Evolutionary conservation across 2,329 filamentous ascomycete genomes (phyloP).

Genomic region (Corinectria fuckeliana): DNA sequence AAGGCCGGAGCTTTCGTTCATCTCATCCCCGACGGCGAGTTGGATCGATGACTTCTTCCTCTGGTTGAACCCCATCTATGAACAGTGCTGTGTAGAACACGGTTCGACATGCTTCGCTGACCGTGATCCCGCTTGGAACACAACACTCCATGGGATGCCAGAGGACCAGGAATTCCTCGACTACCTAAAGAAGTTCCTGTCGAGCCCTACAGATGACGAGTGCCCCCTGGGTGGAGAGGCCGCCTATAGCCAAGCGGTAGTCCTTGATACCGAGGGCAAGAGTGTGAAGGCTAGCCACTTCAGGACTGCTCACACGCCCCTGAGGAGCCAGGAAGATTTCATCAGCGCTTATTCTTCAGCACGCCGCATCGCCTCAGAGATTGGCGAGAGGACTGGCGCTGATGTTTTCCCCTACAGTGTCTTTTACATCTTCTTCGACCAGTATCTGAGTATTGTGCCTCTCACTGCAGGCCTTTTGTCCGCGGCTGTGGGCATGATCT

Average conservation of each 20-base stretch:
- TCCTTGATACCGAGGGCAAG: constrained; percentile 71
- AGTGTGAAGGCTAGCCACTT: constrained; percentile 88
- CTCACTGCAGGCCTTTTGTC: constrained; percentile 82
- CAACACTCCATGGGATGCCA: constrained; percentile 88
- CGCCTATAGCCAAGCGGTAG: constrained; percentile 83
- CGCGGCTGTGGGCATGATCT: constrained; percentile 84
- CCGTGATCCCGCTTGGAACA: constrained; percentile 84
- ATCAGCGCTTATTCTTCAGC: constrained; percentile 90
- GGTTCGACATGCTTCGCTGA: constrained; percentile 79
- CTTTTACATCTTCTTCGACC: constrained; percentile 99
- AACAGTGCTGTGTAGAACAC: constrained; percentile 74
- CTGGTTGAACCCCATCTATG: constrained; percentile 88
- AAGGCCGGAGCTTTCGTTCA: constrained; percentile 84
- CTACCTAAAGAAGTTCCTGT: constrained; percentile 84
- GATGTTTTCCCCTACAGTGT: constrained; percentile 96
- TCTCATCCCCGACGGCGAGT: constrained; percentile 85
- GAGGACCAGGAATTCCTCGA: constrained; percentile 88
- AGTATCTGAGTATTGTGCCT: constrained; percentile 85
- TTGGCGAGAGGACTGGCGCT: constrained; percentile 73
- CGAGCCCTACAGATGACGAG: constrained; percentile 77
- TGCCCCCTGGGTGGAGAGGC: constrained; percentile 91
- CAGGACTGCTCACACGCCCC: constrained; percentile 84
- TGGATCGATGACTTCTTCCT: constrained; percentile 98
- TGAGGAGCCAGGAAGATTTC: constrained; percentile 89
- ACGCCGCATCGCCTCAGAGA: constrained; percentile 81